A percentile compares a stretch with the other conserved stretches of the same genome.
These are phyloP conservation scores for Zymoseptoria crescenta DNA, from an alignment of 2,329 filamentous ascomycete species.

Conservation along the genomic window DNA sequence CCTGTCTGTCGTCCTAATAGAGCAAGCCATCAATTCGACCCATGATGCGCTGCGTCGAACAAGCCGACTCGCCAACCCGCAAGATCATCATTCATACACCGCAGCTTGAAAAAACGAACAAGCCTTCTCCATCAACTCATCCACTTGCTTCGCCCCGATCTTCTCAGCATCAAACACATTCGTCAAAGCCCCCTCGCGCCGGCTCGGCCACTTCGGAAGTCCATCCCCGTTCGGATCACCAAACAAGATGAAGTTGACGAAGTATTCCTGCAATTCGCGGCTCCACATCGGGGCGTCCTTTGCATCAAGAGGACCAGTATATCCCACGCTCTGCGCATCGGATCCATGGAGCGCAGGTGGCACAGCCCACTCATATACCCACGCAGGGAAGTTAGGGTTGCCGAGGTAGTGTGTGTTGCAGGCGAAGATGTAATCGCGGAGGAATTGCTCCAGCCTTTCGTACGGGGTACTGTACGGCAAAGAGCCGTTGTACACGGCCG, in stretches of 20 bases:
- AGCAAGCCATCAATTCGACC: too few species aligned
- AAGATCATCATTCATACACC: neutral
- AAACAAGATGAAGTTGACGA: constrained; percentile 36
- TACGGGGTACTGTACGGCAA: constrained; percentile 40
- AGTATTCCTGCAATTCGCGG: constrained; percentile 37
- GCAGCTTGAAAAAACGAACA: constrained; percentile 32
- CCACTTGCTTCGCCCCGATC: neutral
- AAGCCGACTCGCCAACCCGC: too few species aligned
- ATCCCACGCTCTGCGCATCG: constrained; percentile 49
- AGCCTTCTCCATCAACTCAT: constrained; percentile 16
- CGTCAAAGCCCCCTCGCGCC: constrained; percentile 38
- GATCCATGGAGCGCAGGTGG: constrained; percentile 47
- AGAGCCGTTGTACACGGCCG: constrained; percentile 40
- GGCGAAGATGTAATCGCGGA: constrained; percentile 38
- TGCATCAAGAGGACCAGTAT: constrained; percentile 26
- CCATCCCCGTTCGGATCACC: constrained; percentile 33
- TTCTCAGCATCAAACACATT: constrained; percentile 30
- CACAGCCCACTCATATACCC: constrained; percentile 47
- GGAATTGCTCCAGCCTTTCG: constrained; percentile 35
- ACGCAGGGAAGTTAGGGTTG: constrained; percentile 38
- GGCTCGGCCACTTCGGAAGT: constrained; percentile 40
- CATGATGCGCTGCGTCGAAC: too few species aligned
- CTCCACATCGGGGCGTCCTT: constrained; percentile 28
- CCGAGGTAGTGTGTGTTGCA: constrained; percentile 49
- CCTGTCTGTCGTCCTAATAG: too few species aligned